Base-by-base conservation (phyloP, 2,329 filamentous ascomycete species). In the Alternaria triticina region DNA sequence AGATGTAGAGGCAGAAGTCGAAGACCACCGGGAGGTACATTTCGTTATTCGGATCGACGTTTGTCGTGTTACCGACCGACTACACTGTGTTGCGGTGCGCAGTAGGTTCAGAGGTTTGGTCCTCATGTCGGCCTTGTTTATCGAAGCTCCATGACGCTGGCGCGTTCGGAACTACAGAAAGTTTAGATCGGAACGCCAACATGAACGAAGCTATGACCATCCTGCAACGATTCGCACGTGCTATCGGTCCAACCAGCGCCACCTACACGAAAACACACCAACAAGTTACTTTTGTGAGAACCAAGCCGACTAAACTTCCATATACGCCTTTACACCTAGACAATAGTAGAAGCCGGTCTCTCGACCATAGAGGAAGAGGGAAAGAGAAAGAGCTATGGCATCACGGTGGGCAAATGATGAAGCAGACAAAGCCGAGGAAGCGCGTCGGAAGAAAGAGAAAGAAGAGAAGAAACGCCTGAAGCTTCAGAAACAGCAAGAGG, bases 351-450 rank as follows among this genome's bases (percentile, higher is more conserved):
- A 43, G 7, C 2, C 13, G 6, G 6, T 45, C 6, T 43, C 10
- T n/a, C 8, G 17, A 15, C 8, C 12, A 40, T 22, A 22, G 20
- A 22, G 20, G 20, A 22, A 22, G 20, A 40, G 10, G 17, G 25
- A 50, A 62, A 65, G 52, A 64, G 54, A 57, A 49, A 30, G 50
- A 54, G 62, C 83, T 74, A 86, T 85, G 76, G 79, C 88, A 77
- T 97, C 95, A 54, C 89, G 95, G 80, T 99, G 96, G 96, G 93
- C 92, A 68, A 88, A 94, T 74, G 89, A 91, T 49, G 92, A 92
- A 71, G 92, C 94, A 70, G 94, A 97, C 77, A 88, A 89, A 22
- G 91, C 88, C 46, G 85, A 90, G 45, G 90, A 92, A 63, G 89
- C 89, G 20, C 88, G 89, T 74, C 86, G 89, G 59, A 95, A 91